phyloP scores from a whole-genome alignment of 2,329 filamentous ascomycete species.

The Chalaropsis ovoidea region DNA sequence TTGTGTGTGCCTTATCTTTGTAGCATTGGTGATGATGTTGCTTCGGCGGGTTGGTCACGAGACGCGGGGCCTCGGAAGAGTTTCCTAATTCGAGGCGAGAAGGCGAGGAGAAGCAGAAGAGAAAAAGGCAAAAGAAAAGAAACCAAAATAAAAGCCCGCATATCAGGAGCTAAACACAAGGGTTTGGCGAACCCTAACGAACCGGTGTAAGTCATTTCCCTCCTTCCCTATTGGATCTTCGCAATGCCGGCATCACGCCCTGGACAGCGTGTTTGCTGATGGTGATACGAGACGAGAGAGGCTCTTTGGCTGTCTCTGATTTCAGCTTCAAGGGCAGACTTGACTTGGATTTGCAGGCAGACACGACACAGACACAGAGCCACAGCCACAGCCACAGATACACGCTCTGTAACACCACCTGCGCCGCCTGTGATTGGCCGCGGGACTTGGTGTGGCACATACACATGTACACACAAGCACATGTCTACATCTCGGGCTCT shows the following conservation, averaged over 20 bases:
- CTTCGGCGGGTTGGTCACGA: conserved; percentile 5
- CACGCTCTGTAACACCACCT: too few species aligned
- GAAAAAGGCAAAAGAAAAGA: neutral
- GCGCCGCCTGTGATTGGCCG: too few species aligned
- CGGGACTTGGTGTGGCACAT: too few species aligned
- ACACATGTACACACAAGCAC: too few species aligned
- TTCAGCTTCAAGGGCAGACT: neutral
- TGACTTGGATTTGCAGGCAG: too few species aligned
- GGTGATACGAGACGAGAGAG: neutral
- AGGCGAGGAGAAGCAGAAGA: neutral
- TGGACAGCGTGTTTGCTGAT: neutral
- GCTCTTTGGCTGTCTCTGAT: neutral
- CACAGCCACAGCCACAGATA: too few species aligned
- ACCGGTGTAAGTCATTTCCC: neutral
- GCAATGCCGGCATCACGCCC: neutral
- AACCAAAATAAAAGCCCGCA: neutral
- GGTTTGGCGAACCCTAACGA: neutral
- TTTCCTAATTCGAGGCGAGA: conserved; percentile 1
- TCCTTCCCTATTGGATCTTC: too few species aligned
- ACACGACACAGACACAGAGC: neutral
- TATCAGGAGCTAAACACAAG: neutral
- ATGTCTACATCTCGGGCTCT: too few species aligned
- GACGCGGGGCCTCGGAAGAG: neutral
- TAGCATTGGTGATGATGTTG: conserved; percentile 2
- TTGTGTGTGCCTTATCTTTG: neutral